Evolutionary conservation across 176 grass and related monocot genomes (phyloP).

Genomic region (Hyparrhenia diplandra): DNA sequence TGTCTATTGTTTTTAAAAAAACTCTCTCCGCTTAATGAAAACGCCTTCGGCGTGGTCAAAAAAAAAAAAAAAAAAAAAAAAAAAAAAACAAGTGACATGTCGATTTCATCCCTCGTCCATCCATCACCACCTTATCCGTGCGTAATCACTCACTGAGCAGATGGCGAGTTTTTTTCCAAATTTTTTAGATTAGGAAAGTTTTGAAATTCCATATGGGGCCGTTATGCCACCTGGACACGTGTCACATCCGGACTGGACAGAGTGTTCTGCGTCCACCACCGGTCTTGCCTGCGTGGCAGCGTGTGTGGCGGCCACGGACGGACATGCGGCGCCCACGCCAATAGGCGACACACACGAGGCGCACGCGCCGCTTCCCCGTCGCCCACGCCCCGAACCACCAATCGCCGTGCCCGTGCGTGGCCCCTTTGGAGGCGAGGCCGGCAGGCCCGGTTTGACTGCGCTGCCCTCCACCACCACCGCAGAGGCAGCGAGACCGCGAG

Average conservation of each 20-base stretch:
- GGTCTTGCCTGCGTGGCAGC: neutral
- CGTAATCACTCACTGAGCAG: neutral
- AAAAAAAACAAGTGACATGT: neutral
- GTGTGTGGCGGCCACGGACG: neutral
- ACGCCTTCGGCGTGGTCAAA: too few relatives aligned
- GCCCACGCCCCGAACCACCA: neutral
- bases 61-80: too few relatives aligned
- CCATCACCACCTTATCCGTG: neutral
- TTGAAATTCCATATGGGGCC: too few relatives aligned
- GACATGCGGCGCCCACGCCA: neutral
- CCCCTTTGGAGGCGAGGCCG: too few relatives aligned
- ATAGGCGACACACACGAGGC: neutral
- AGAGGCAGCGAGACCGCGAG: neutral
- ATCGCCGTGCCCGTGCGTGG: neutral
- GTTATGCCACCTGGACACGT: neutral
- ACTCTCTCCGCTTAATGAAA: too few relatives aligned
- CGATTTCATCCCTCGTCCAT: too few relatives aligned
- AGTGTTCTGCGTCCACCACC: neutral
- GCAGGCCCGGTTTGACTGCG: conserved; percentile 16
- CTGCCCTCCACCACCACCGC: neutral
- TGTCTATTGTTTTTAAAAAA: too few relatives aligned
- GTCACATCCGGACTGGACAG: neutral
- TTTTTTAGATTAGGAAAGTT: too few relatives aligned
- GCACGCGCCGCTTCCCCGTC: neutral
- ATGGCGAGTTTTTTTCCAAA: too few relatives aligned